phyloP scores from a whole-genome alignment of 2,329 filamentous ascomycete genomes.

The Ophiostoma quercus region DNA sequence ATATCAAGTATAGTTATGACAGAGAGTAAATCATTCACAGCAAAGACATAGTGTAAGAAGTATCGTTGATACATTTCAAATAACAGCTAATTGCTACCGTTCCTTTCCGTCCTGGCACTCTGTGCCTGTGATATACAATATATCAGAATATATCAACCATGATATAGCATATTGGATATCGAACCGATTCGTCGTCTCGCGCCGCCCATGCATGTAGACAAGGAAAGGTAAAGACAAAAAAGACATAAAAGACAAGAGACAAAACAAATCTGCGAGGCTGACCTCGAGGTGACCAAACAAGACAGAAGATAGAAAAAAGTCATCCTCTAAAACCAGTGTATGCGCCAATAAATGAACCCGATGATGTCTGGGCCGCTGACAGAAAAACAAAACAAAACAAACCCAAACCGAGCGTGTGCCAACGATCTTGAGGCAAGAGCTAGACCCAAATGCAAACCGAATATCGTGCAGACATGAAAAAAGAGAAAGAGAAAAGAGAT shows the following conservation, averaged over 20 bases:
- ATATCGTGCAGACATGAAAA: conserved; percentile 5
- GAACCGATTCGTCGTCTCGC: conserved; percentile 1
- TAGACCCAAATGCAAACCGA: conserved; percentile 6
- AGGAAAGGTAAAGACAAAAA: neutral
- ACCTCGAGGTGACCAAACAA: neutral
- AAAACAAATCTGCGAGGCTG: conserved; percentile 8
- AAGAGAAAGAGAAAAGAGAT: neutral
- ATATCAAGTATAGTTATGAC: neutral
- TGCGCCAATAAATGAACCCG: conserved; percentile 8
- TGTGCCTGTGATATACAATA: conserved; percentile 1
- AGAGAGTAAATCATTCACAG: neutral
- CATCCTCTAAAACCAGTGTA: conserved; percentile 6
- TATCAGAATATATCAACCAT: neutral
- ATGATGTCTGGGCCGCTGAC: neutral
- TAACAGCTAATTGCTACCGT: conserved; percentile 2
- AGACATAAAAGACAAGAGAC: neutral
- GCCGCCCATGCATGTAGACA: conserved; percentile 20
- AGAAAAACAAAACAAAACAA: neutral
- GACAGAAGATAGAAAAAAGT: neutral
- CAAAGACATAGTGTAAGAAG: neutral
- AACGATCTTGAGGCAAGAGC: neutral
- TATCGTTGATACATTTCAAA: neutral
- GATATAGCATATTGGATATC: neutral
- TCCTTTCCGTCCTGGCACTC: conserved; percentile 1
- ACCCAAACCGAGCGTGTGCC: neutral